Conservation (phyloP, 2,329 filamentous ascomycete species). For the Exophiala calicioides region DNA sequence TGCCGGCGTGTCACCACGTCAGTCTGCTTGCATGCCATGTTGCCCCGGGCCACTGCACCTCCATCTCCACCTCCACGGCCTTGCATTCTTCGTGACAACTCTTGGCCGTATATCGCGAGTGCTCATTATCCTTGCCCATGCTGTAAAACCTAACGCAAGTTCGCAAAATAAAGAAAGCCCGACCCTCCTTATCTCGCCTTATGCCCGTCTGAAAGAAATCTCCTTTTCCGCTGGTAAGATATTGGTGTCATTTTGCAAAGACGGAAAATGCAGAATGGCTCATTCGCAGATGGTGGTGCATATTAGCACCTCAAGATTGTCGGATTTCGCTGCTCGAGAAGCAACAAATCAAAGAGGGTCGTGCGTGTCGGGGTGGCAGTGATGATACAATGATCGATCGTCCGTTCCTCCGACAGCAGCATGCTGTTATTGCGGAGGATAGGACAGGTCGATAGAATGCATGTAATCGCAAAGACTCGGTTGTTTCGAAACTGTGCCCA, state of each 20-base stretch:
- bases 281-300: not conserved
- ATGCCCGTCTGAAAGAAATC: not conserved
- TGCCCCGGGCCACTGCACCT: not conserved
- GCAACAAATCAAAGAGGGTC: not conserved
- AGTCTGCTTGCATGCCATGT: too few species aligned
- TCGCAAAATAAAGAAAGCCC: too few species aligned
- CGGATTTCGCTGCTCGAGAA: not conserved
- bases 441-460: too few species aligned
- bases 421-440: not conserved
- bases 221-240: not conserved
- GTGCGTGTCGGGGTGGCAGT: not conserved
- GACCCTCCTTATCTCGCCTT: too few species aligned
- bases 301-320: not conserved
- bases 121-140: not conserved
- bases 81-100: not conserved
- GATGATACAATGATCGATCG: constrained; percentile 15
- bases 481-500: too few species aligned
- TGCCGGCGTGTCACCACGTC: not conserved
- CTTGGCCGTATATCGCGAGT: not conserved
- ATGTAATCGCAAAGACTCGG: too few species aligned
- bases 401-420: not conserved
- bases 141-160: not conserved
- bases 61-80: not conserved
- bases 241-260: not conserved
- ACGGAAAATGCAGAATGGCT: not conserved